Conservation (phyloP, 2,329 filamentous ascomycete species). For the Pyrenochaeta sp. region DNA sequence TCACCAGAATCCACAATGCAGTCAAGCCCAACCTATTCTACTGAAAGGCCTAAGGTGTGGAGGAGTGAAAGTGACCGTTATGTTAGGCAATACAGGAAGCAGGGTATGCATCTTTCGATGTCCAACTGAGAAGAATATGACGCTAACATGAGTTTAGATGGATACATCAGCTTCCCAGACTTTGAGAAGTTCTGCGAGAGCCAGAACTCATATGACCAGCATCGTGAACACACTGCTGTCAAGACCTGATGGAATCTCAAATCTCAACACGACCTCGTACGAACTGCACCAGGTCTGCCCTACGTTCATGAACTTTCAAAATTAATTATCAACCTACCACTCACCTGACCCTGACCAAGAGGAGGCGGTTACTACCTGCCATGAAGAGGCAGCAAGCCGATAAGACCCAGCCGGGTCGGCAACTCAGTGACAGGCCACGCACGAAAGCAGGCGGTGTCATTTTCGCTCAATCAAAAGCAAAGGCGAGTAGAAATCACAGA, state of each 20-base stretch:
- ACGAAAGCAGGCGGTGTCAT: slow-evolving; percentile 4
- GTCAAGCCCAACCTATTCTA: slow-evolving; percentile 35
- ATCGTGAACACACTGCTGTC: slow-evolving; percentile 39
- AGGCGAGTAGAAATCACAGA: neutral
- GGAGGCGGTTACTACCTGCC: slow-evolving; percentile 2
- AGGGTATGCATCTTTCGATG: slow-evolving; percentile 40
- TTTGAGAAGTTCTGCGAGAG: slow-evolving; percentile 70
- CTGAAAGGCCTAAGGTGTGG: slow-evolving; percentile 44
- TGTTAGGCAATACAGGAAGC: slow-evolving; percentile 47
- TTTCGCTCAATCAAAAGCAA: neutral
- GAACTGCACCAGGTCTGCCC: slow-evolving; percentile 5
- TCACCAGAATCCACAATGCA: slow-evolving; percentile 41
- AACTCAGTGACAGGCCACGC: slow-evolving; percentile 1
- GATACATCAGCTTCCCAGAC: slow-evolving; percentile 77
- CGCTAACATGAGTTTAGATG: slow-evolving; percentile 48
- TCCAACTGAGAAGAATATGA: neutral
- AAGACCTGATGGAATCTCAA: slow-evolving; percentile 39
- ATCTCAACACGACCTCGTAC: neutral
- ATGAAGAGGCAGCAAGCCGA: neutral
- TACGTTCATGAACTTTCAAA: slow-evolving; percentile 12
- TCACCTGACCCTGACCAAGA: slow-evolving; percentile 9
- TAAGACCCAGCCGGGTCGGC: neutral
- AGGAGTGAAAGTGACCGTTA: slow-evolving; percentile 51
- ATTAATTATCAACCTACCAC: slow-evolving; percentile 14
- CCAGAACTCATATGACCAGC: slow-evolving; percentile 43